Evolutionary conservation across 352 stramenopile species (phyloP).

Genomic region (Globisporangium polare): DNA sequence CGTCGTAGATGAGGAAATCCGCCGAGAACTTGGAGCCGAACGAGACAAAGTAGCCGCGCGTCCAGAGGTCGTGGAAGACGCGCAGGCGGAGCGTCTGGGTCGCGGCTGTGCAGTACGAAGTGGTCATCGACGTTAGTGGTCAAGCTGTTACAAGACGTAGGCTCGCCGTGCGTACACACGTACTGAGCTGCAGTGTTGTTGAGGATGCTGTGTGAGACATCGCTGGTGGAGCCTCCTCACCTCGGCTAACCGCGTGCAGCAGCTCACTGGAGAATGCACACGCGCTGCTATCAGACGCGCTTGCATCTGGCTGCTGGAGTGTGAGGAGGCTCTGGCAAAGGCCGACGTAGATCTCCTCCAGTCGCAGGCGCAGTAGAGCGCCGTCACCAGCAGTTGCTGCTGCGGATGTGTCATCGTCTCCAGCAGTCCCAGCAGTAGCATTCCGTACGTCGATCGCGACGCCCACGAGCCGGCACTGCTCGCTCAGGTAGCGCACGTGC

Average conservation of each 20-base stretch:
- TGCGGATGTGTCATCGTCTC: neutral
- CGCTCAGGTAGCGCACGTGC: neutral
- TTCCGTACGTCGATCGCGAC: neutral
- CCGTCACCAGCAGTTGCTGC: neutral
- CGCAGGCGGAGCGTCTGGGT: conserved; percentile 24
- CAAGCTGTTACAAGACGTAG: neutral
- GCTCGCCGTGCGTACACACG: neutral
- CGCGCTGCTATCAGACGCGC: neutral
- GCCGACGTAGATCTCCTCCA: conserved; percentile 17
- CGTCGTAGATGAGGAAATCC: conserved; percentile 73
- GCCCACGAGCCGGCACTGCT: conserved; percentile 2
- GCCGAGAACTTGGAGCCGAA: conserved; percentile 82
- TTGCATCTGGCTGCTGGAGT: neutral
- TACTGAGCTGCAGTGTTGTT: neutral
- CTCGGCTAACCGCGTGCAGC: neutral
- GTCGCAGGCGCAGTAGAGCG: conserved; percentile 4
- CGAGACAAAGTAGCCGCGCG: conserved; percentile 56
- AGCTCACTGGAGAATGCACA: conserved; percentile 1
- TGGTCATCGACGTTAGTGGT: no score
- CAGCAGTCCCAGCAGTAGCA: neutral
- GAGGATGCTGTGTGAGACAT: neutral
- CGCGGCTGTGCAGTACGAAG: conserved; percentile 9
- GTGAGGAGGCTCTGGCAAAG: conserved; percentile 8
- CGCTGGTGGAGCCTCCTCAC: neutral
- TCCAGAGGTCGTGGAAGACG: conserved; percentile 71